These are phyloP conservation scores for Sugiyamaella qingdaonensis DNA, from an alignment of 805 yeast genomes.

Conservation along the genomic window DNA sequence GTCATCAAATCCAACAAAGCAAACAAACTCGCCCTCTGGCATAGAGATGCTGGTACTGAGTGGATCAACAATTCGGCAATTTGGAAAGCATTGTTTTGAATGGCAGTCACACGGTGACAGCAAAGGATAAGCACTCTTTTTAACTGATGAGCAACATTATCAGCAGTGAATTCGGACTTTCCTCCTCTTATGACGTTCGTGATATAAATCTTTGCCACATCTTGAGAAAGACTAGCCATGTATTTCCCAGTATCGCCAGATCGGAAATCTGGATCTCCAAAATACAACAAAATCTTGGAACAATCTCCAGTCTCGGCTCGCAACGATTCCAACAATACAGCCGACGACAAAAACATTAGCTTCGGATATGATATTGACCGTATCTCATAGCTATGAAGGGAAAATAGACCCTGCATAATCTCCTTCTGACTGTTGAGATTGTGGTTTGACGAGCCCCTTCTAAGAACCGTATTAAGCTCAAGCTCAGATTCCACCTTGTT, in stretches of 20 bases:
- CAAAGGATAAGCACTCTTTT: slow-evolving; percentile 63
- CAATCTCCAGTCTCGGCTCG: slow-evolving; percentile 80
- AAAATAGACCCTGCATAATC: slow-evolving; percentile 31
- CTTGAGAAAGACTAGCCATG: slow-evolving; percentile 60
- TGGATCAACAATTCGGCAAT: slow-evolving; percentile 66
- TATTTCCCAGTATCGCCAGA: slow-evolving; percentile 64
- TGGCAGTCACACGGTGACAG: slow-evolving; percentile 68
- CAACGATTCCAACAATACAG: slow-evolving; percentile 70
- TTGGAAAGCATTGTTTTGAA: slow-evolving; percentile 76
- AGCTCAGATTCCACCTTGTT: slow-evolving; percentile 86
- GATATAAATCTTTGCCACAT: slow-evolving; percentile 55
- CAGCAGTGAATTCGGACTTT: slow-evolving; percentile 51
- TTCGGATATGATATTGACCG: slow-evolving; percentile 64
- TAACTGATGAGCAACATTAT: slow-evolving; percentile 61
- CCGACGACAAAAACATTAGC: slow-evolving; percentile 81
- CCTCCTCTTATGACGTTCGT: slow-evolving; percentile 50
- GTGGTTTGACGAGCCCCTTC: slow-evolving; percentile 83
- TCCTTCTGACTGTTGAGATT: slow-evolving; percentile 71
- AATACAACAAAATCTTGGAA: slow-evolving; percentile 69
- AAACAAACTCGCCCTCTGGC: slow-evolving; percentile 68
- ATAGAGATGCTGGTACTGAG: slow-evolving; percentile 70
- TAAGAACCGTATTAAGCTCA: slow-evolving; percentile 83
- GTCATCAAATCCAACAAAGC: slow-evolving; percentile 78
- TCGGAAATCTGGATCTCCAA: slow-evolving; percentile 78
- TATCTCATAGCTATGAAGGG: slow-evolving; percentile 49